phyloP scores from a whole-genome alignment of 2,329 filamentous ascomycete species.

The Didymella pomorum region DNA sequence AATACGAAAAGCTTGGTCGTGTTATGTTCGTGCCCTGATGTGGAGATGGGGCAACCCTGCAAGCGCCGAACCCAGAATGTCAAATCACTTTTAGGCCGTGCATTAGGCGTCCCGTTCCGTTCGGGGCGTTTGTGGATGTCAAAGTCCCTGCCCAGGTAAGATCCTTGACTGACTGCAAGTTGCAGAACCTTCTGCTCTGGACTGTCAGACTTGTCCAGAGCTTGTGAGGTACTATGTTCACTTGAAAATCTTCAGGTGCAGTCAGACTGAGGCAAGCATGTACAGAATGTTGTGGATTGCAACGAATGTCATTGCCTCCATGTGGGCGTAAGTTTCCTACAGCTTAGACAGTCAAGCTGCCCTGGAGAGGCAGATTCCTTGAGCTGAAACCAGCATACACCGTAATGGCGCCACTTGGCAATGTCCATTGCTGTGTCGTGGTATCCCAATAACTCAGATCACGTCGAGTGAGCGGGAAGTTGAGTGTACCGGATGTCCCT shows the following conservation, averaged over 20 bases:
- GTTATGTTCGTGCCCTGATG: background rate
- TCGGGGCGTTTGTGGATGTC: background rate
- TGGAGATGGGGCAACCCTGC: slow-evolving; percentile 7
- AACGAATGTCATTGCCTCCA: background rate
- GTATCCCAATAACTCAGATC: slow-evolving; percentile 62
- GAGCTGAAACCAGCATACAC: slow-evolving; percentile 43
- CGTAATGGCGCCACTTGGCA: slow-evolving; percentile 34
- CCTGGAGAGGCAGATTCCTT: slow-evolving; percentile 25
- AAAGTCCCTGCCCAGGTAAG: background rate
- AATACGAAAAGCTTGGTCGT: slow-evolving; percentile 9
- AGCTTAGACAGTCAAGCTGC: background rate
- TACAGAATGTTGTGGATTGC: background rate
- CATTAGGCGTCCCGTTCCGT: slow-evolving; percentile 11
- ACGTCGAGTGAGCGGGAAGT: slow-evolving; percentile 58
- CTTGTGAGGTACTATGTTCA: background rate
- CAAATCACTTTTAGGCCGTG: slow-evolving; percentile 6
- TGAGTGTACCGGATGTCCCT: slow-evolving; percentile 53
- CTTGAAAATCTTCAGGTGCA: background rate
- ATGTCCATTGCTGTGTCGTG: slow-evolving; percentile 54
- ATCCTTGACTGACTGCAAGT: slow-evolving; percentile 1
- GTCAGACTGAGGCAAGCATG: background rate
- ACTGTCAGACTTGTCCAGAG: background rate
- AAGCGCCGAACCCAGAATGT: slow-evolving; percentile 2
- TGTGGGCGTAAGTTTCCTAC: too few relatives aligned
- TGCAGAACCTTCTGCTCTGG: background rate